Conservation (phyloP, 371 early-diverging fungal species). For the Actinomucor elegans region DNA sequence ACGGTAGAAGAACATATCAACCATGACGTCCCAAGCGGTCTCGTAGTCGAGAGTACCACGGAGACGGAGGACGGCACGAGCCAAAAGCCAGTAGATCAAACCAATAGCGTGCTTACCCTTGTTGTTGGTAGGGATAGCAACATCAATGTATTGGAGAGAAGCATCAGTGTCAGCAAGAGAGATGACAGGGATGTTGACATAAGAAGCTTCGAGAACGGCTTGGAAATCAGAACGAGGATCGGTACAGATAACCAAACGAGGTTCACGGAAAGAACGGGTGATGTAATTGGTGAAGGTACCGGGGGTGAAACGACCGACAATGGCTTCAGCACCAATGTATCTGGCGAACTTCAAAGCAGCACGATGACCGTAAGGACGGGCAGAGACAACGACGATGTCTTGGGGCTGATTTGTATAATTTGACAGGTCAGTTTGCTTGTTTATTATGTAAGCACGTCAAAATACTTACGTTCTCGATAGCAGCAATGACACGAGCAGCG, state of each 20-base stretch:
- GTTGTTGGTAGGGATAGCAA: slow-evolving; percentile 99
- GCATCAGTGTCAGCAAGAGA: slow-evolving; percentile 99
- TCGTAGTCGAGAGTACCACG: slow-evolving; percentile 89
- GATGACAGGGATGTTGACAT: slow-evolving; percentile 99
- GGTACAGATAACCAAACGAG: slow-evolving; percentile 97
- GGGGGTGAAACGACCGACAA: slow-evolving; percentile 99
- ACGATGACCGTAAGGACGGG: slow-evolving; percentile 98
- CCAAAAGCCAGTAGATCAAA: slow-evolving; percentile 96
- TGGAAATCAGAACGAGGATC: slow-evolving; percentile 99
- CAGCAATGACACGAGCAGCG: slow-evolving; percentile 97
- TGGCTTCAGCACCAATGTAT: slow-evolving; percentile 96
- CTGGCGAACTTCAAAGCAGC: slow-evolving; percentile 98
- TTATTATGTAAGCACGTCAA: too few species aligned
- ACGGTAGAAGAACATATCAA: slow-evolving; percentile 98
- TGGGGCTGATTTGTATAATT: slow-evolving; percentile 72
- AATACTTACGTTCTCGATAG: slow-evolving; percentile 90
- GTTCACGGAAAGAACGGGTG: slow-evolving; percentile 98
- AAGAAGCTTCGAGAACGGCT: slow-evolving; percentile 97
- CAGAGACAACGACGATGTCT: slow-evolving; percentile 95
- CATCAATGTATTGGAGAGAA: slow-evolving; percentile 92
- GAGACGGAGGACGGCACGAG: slow-evolving; percentile 97
- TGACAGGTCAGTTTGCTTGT: too few species aligned
- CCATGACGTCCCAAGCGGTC: slow-evolving; percentile 92
- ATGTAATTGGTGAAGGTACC: slow-evolving; percentile 99
- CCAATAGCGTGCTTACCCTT: slow-evolving; percentile 98